Conservation (phyloP, 306 rosid species). For the Fagus sylvatica region DNA sequence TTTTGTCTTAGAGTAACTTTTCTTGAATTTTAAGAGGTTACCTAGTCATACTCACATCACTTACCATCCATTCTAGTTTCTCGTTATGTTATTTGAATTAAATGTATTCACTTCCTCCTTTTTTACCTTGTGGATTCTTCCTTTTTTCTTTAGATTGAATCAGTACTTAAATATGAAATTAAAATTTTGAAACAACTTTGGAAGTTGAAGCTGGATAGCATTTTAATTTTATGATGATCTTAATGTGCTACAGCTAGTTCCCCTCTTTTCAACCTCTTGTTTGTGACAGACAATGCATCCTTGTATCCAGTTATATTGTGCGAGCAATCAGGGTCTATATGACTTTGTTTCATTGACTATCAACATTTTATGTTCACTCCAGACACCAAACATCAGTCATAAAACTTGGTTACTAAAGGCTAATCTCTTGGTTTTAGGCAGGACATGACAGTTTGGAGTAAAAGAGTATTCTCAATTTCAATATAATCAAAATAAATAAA, state of each 20-base stretch:
- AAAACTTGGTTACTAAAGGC: slow-evolving; percentile 12
- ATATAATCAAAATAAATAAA: slow-evolving; percentile 10
- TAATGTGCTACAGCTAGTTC: not conserved
- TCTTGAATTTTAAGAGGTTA: not conserved
- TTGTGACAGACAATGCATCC: not conserved
- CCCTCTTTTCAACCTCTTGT: not conserved
- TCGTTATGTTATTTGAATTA: not conserved
- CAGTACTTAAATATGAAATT: not conserved
- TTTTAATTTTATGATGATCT: not conserved
- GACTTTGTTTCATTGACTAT: not conserved
- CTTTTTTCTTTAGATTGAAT: not conserved
- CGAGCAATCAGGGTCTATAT: not conserved
- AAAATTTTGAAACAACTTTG: not conserved
- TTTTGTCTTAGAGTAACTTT: not conserved
- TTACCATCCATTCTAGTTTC: not conserved
- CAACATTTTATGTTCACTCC: not conserved
- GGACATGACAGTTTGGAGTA: not conserved
- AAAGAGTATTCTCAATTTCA: slow-evolving; percentile 9
- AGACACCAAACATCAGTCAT: slow-evolving; percentile 3
- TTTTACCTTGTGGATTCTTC: not conserved
- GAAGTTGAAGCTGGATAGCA: not conserved
- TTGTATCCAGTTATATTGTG: not conserved
- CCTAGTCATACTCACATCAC: not conserved
- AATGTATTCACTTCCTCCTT: not conserved
- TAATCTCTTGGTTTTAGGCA: slow-evolving; percentile 14